Evolutionary conservation across 1,284 basidiomycete genomes (phyloP), one percentile per base, ranked within the genome.

Genomic region (Fomitopsis betulina): DNA sequence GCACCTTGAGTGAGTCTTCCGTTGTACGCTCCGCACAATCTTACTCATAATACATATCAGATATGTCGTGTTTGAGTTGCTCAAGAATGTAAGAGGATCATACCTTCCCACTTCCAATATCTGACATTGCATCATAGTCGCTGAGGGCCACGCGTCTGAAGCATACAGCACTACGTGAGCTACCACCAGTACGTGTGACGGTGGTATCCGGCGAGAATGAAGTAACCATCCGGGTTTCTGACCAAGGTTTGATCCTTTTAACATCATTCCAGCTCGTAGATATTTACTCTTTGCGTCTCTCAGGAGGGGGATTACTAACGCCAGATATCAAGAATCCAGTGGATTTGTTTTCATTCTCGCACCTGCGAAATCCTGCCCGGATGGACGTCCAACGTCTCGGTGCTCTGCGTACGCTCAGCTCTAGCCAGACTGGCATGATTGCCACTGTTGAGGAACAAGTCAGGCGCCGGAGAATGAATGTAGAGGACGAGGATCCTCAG

Each of bases 31-130:
- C 25, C 30, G 21, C 3, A 13, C 1, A 10, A 4, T n/a, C 2
- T 9, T 27, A 19, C 47, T 52, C 17, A 49, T 19, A 32, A n/a
- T 25, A 52, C 12, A 51, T 39, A n/a, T 13, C 60, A 91, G 89
- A 70, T 96, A 95, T 69, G 91, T 96, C 59, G 73, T 95, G 13
- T 95, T 96, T 65, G 93, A 96, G 68, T 71, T 96, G 25, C 68
- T 96, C 64, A 95, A 95, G 71, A 94, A 95, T 68, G 92, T 91
- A 59, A 43, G 45, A 10, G 25, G 21, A 27, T 25, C 15, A 57
- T 56, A 23, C 55, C 35, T 57, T 9, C 53, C 49, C 19, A 37
- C 35, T 37, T 27, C 37, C 47, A 30, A 43, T 9, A 30, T 21
- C 3, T 51, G 30, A 33, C 19, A 32, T 27, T 5, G 6, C 27